Evolutionary conservation across 75 land plant species (phyloP).

Genomic region (Sequoia sempervirens): DNA sequence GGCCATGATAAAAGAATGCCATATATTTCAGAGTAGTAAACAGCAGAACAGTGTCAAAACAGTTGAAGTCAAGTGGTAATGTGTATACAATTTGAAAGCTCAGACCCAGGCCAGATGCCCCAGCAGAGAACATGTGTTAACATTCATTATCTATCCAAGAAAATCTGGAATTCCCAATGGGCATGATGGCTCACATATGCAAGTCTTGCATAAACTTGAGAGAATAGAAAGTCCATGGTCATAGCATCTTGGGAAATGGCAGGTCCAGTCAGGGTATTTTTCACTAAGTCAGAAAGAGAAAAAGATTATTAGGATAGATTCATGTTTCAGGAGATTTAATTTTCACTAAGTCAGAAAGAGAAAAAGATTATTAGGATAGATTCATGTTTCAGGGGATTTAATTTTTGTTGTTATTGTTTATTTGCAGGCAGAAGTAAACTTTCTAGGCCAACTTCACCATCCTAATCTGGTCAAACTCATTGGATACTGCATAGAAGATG

Average conservation of each 20-base stretch:
- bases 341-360: neutral
- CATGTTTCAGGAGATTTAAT: neutral
- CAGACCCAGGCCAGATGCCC: neutral
- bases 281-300: neutral
- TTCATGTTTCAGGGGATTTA: neutral
- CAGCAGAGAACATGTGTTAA: too few species aligned
- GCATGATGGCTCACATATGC: too few species aligned
- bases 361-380: neutral
- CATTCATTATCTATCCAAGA: too few species aligned
- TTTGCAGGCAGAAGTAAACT: constrained; percentile 43
- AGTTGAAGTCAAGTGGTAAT: neutral
- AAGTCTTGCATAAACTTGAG: neutral
- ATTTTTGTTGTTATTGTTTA: neutral
- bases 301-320: neutral
- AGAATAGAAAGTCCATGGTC: neutral
- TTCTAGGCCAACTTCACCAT: constrained; percentile 32
- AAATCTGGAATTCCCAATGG: too few species aligned
- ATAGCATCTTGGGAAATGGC: neutral
- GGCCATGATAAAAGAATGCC: neutral
- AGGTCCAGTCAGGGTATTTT: neutral
- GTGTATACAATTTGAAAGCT: neutral
- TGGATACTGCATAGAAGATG: constrained; percentile 40
- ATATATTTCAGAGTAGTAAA: neutral
- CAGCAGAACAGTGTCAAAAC: neutral
- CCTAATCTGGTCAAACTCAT: constrained; percentile 41